Conservation (phyloP, 2,329 filamentous ascomycete species). For the Neospermospora avenae region DNA sequence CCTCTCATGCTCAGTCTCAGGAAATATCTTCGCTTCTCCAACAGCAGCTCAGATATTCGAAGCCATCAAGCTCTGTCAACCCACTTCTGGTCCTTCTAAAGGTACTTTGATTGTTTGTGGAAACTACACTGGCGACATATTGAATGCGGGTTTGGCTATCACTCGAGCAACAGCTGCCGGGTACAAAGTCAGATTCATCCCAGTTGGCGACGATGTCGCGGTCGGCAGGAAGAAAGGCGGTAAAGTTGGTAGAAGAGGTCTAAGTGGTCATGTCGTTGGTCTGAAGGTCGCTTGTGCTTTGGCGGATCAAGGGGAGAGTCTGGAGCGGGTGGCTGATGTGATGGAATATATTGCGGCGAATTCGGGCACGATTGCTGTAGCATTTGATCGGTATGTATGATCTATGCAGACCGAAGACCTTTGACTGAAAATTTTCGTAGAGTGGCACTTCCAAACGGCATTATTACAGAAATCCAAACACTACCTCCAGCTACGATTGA, state of each 20-base stretch:
- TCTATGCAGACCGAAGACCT: neutral
- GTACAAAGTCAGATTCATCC: constrained; percentile 26
- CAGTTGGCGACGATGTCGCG: constrained; percentile 40
- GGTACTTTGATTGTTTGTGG: constrained; percentile 37
- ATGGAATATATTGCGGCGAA: constrained; percentile 27
- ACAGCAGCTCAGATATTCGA: constrained; percentile 41
- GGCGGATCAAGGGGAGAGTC: constrained; percentile 22
- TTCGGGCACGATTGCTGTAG: constrained; percentile 48
- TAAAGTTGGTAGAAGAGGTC: constrained; percentile 46
- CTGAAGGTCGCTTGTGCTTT: constrained; percentile 38
- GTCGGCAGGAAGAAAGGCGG: constrained; percentile 46
- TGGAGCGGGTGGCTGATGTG: constrained; percentile 27
- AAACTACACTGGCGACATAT: constrained; percentile 42
- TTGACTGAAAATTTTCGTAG: constrained; percentile 11
- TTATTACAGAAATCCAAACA: constrained; percentile 27
- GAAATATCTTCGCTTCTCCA: constrained; percentile 41
- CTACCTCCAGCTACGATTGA: constrained; percentile 35
- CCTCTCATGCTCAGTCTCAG: constrained; percentile 40
- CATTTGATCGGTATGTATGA: constrained; percentile 44
- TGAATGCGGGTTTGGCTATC: constrained; percentile 41
- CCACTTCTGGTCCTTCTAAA: constrained; percentile 13
- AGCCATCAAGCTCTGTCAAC: constrained; percentile 31
- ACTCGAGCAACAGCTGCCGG: constrained; percentile 35
- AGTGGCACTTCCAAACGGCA: constrained; percentile 28
- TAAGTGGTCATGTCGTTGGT: constrained; percentile 49